These are phyloP conservation scores for Mortierella sp. DNA, from an alignment of 371 early-diverging fungal species.

Conservation along the genomic window DNA sequence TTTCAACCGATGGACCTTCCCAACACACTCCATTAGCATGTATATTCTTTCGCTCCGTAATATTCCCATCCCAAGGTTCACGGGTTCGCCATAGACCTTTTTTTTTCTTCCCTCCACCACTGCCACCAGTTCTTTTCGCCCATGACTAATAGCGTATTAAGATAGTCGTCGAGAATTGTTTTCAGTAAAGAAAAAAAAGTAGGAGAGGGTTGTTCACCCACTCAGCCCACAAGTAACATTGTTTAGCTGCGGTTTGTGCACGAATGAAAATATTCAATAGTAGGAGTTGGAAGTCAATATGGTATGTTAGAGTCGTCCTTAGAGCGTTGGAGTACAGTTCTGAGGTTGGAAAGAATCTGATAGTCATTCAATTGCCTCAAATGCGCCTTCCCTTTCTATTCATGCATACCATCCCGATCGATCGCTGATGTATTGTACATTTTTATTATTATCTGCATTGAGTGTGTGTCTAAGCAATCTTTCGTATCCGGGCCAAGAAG, in stretches of 20 bases:
- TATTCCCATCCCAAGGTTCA: slow-evolving; percentile 10
- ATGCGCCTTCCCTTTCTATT: no score
- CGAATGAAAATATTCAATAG: no score
- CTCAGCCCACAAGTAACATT: not conserved
- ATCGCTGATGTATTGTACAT: not conserved
- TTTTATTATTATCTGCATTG: slow-evolving; percentile 8
- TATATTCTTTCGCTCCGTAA: slow-evolving; percentile 26
- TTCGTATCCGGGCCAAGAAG: slow-evolving; percentile 79
- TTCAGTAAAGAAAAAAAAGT: not conserved
- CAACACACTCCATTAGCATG: slow-evolving; percentile 12
- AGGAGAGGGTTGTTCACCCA: not conserved
- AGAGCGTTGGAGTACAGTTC: no score
- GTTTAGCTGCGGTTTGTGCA: no score
- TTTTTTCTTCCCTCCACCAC: not conserved
- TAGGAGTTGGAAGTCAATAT: no score
- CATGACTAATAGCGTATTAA: slow-evolving; percentile 23
- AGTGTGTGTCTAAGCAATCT: slow-evolving; percentile 50
- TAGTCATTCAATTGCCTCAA: no score
- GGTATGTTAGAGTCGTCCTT: no score
- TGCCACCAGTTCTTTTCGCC: not conserved
- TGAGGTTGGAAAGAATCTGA: no score
- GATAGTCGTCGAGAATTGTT: not conserved
- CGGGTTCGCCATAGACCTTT: not conserved
- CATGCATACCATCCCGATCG: no score
- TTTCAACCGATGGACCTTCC: slow-evolving; percentile 4